Evolutionary conservation across 345 rosid genomes (phyloP).

Genomic region (Anastatica hierochuntica): DNA sequence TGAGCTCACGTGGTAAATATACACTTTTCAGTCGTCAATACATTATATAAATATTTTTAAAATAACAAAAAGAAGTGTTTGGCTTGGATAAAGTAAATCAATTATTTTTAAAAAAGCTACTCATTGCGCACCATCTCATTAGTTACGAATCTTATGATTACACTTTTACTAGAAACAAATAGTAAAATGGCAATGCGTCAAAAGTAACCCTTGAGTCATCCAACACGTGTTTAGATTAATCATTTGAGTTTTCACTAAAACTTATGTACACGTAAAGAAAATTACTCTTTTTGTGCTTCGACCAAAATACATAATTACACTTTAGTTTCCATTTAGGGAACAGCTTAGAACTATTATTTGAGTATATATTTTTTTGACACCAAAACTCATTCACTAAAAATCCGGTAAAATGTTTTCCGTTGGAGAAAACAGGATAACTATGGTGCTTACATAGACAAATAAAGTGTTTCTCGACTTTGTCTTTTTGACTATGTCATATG

Average conservation of each 20-base stretch:
- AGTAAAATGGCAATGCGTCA: neutral
- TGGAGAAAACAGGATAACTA: too few species aligned
- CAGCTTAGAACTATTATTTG: neutral
- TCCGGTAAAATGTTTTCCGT: too few species aligned
- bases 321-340: conserved; percentile 23
- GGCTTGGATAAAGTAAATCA: neutral
- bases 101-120: conserved; percentile 13
- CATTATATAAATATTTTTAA: neutral
- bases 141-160: conserved; percentile 11
- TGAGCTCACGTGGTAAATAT: conserved; percentile 11
- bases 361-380: too few species aligned
- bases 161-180: conserved; percentile 12
- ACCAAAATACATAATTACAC: conserved; percentile 15
- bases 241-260: conserved; percentile 9
- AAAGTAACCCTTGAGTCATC: conserved; percentile 18
- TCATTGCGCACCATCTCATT: conserved; percentile 22
- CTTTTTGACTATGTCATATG: too few species aligned
- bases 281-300: conserved; percentile 12
- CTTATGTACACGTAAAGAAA: conserved; percentile 17
- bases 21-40: conserved; percentile 18
- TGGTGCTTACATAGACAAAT: too few species aligned
- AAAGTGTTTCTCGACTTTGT: too few species aligned
- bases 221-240: conserved; percentile 27
- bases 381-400: too few species aligned
- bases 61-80: neutral